Conservation (phyloP, 202 grass and related monocot genomes). For the Bolboschoenoplectus hybrid region DNA sequence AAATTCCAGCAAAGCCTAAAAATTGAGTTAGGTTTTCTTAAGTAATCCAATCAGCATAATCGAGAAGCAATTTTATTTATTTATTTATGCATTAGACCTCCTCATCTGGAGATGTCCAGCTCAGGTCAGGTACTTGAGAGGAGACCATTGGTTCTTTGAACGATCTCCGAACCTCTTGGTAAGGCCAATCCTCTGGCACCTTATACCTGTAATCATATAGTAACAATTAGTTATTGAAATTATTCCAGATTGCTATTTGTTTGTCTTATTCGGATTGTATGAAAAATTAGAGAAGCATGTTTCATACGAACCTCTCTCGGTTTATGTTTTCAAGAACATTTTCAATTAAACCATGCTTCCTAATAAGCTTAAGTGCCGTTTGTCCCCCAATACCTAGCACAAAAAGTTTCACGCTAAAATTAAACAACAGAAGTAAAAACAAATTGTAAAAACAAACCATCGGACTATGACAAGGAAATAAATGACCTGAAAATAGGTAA, state of each 20-base stretch:
- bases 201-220: conserved; percentile 56
- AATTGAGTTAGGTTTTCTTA: conserved; percentile 40
- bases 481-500: conserved; percentile 31
- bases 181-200: conserved; percentile 93
- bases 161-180: conserved; percentile 72
- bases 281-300: not conserved
- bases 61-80: conserved; percentile 20
- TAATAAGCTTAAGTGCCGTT: conserved; percentile 90
- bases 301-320: conserved; percentile 55
- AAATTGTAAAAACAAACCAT: conserved; percentile 19
- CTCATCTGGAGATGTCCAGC: conserved; percentile 65
- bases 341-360: conserved; percentile 83
- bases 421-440: conserved; percentile 31
- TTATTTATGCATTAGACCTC: conserved; percentile 51
- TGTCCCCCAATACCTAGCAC: conserved; percentile 89
- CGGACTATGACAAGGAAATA: conserved; percentile 37
- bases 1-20: conserved; percentile 73
- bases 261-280: not conserved
- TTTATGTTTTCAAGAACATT: conserved; percentile 84
- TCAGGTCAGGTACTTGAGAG: conserved; percentile 65
- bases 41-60: conserved; percentile 39
- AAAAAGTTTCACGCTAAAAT: conserved; percentile 18
- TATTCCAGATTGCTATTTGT: conserved; percentile 5
- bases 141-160: conserved; percentile 85
- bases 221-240: conserved; percentile 16